A percentile compares a stretch with the other conserved stretches of the same genome.
phyloP scores from a whole-genome alignment of 2,329 filamentous ascomycete species.

The Volutella citrinella region DNA sequence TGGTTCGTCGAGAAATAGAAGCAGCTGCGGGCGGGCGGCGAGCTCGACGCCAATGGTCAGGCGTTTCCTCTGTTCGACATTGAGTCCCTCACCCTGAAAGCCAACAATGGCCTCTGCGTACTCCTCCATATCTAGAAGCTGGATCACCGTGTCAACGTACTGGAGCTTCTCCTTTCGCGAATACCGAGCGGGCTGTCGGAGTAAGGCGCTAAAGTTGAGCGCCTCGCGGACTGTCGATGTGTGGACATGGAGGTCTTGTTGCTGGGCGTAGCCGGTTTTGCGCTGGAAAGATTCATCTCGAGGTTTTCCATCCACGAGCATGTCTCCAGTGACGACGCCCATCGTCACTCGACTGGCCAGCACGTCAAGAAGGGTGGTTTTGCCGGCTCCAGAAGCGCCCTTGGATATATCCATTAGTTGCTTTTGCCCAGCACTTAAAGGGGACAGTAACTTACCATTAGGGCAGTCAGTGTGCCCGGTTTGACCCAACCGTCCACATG shows the following conservation, averaged over 20 bases:
- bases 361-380: conserved; percentile 81
- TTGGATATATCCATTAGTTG: no score
- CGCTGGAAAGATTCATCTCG: conserved; percentile 76
- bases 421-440: no score
- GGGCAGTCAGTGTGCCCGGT: conserved; percentile 65
- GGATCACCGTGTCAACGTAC: conserved; percentile 75
- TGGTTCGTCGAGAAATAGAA: conserved; percentile 59
- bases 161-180: conserved; percentile 69
- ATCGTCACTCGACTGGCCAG: conserved; percentile 78
- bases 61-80: conserved; percentile 57
- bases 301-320: conserved; percentile 59
- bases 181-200: conserved; percentile 71
- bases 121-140: conserved; percentile 59
- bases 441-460: conserved; percentile 61
- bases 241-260: conserved; percentile 76
- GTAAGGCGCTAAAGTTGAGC: conserved; percentile 73
- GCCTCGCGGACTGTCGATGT: conserved; percentile 83
- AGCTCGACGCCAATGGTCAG: conserved; percentile 57
- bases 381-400: conserved; percentile 75
- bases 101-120: conserved; percentile 63
- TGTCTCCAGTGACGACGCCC: conserved; percentile 81
- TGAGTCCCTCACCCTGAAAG: conserved; percentile 54
- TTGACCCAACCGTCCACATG: conserved; percentile 71
- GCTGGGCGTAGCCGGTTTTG: conserved; percentile 78
- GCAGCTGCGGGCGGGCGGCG: conserved; percentile 49